These are phyloP conservation scores for Aspergillus kassunensis DNA, from an alignment of 495 filamentous ascomycete genomes.

Conservation along the genomic window DNA sequence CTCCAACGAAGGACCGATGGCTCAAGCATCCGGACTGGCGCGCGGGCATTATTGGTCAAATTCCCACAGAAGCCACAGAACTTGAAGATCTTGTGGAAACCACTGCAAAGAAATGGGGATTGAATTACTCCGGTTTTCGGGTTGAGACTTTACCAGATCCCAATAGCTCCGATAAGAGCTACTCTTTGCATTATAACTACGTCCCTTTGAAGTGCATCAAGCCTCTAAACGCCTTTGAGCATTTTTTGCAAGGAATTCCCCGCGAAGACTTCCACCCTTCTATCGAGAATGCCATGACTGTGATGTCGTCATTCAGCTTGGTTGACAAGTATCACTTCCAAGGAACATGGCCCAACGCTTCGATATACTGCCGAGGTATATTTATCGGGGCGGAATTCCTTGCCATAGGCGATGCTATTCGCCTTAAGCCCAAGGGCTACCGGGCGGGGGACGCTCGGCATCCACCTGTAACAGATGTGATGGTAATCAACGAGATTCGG, in stretches of 20 bases:
- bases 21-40: constrained; percentile 47
- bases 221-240: constrained; percentile 50
- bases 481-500: constrained; percentile 48
- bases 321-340: constrained; percentile 47
- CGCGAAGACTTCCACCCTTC: constrained; percentile 48
- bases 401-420: constrained; percentile 48
- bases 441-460: constrained; percentile 6
- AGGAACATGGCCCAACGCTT: constrained; percentile 52
- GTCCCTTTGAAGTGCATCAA: constrained; percentile 51
- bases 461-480: constrained; percentile 42
- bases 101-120: constrained; percentile 29
- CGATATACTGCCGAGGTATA: constrained; percentile 48
- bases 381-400: constrained; percentile 56
- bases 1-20: constrained; percentile 22
- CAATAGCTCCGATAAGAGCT: constrained; percentile 45
- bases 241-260: constrained; percentile 37
- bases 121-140: constrained; percentile 56
- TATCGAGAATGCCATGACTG: constrained; percentile 50
- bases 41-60: constrained; percentile 52
- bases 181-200: constrained; percentile 51
- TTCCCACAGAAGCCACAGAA: constrained; percentile 37
- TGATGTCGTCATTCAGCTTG: constrained; percentile 50
- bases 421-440: constrained; percentile 39
- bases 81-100: constrained; percentile 42
- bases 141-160: constrained; percentile 54